Conservation (phyloP, 768 basidiomycete species). For the Podaxis rugospora region DNA sequence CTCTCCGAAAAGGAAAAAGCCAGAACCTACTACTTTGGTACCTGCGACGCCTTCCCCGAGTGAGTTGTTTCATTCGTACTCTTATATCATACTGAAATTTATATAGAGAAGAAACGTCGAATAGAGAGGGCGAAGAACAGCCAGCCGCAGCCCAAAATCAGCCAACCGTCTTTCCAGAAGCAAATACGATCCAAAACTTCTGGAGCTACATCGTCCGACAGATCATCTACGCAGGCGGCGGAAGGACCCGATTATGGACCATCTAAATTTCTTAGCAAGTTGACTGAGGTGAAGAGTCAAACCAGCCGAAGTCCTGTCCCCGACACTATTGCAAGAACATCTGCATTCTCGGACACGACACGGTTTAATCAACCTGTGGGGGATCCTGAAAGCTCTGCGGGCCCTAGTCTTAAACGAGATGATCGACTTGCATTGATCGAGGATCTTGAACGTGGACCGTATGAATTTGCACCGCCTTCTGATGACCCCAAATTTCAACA, state of each 20-base stretch:
- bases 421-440: constrained; percentile 71
- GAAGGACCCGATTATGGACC: constrained; percentile 34
- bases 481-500: constrained; percentile 76
- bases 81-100: neutral
- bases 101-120: constrained; percentile 41
- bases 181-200: neutral
- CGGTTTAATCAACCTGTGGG: constrained; percentile 17
- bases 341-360: constrained; percentile 31
- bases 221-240: neutral
- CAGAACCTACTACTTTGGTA: constrained; percentile 36
- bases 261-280: constrained; percentile 50
- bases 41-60: constrained; percentile 69
- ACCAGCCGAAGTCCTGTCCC: constrained; percentile 11
- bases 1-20: constrained; percentile 47
- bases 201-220: constrained; percentile 3
- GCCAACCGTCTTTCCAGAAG: constrained; percentile 1
- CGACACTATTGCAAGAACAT: constrained; percentile 17
- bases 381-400: constrained; percentile 14
- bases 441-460: constrained; percentile 73
- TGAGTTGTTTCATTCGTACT: constrained; percentile 25
- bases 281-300: constrained; percentile 33
- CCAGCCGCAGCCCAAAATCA: constrained; percentile 3
- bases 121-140: constrained; percentile 19
- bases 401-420: constrained; percentile 35
- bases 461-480: constrained; percentile 61